Conservation (phyloP, 768 basidiomycete genomes). For the Phanerochaete sordida region DNA sequence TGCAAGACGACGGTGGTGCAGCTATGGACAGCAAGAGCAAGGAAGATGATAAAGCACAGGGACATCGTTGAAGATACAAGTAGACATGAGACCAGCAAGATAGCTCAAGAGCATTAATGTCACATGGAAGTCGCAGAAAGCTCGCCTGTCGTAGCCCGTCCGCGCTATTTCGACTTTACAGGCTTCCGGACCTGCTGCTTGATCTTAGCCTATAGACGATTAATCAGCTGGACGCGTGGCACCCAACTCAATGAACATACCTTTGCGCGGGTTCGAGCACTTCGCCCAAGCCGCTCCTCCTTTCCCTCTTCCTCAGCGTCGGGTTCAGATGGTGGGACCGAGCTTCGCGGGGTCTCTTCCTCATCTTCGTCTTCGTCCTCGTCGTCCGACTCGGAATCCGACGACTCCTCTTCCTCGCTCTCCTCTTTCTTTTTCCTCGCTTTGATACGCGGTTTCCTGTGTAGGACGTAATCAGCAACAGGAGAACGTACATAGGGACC, state of each 20-base stretch:
- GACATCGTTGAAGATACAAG: background rate
- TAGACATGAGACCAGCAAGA: background rate
- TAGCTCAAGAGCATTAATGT: background rate
- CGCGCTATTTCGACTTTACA: background rate
- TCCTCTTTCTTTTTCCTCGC: conserved; percentile 26
- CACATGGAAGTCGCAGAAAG: background rate
- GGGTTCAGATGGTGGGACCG: background rate
- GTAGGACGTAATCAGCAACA: background rate
- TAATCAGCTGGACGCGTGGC: background rate
- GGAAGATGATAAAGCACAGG: background rate
- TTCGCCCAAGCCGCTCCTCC: conserved; percentile 24
- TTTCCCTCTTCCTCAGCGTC: conserved; percentile 16
- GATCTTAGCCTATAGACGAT: conserved; percentile 3
- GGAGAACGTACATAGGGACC: background rate
- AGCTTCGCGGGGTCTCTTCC: background rate
- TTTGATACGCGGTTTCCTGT: conserved; percentile 22
- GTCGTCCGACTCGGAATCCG: conserved; percentile 16
- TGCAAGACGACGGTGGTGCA: background rate
- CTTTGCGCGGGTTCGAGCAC: conserved; percentile 32
- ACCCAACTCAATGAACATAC: conserved; percentile 14
- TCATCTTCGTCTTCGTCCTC: conserved; percentile 16
- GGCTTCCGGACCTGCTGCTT: conserved; percentile 9
- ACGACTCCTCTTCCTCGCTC: conserved; percentile 17
- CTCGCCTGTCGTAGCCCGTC: background rate
- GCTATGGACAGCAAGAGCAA: background rate